Base-by-base conservation (phyloP, 1,284 basidiomycete genomes). In the Cryptococcus jaspeensis region DNA sequence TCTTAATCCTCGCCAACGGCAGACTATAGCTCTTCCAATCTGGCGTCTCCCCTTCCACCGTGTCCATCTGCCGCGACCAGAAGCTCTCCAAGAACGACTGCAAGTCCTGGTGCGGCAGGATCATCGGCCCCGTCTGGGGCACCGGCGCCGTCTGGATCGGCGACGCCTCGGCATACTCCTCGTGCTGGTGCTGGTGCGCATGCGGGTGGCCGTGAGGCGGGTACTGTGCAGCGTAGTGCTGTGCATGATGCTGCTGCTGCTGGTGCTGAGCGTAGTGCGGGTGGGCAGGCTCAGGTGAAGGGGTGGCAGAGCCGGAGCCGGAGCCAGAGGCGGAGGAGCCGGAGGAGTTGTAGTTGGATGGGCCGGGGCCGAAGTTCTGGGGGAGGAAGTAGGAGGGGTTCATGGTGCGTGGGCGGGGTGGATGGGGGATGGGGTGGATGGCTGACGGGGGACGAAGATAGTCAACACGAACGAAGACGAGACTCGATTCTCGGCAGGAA, bases 1-100 rank as follows among this genome's bases (percentile, higher is more conserved):
- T 95, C 81, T 96, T 96, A 68, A 96, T 95, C 71, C 92, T 82
- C 15, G 92, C 92, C 36, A 96, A 55, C 9, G 77, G 77, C 20
- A 75, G 56, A 52, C 64, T 68, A 62, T 72, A 74, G 25, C 64
- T 71, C 65, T 73, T 74, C 47, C 73, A 75, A 58, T 73, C 72
- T 18, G 68, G 71, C 44, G 63, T 71, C 52, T 72, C 73, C 51
- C 65, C 60, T 60, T 78, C 76, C 15, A 75, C 74, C 25, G 56
- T 61, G 47, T 74, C 72, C 73, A 77, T 77, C 66, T 77, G 75
- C 47, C 72, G 62, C 16, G 69, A 73, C 77, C 77, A 78, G 53
- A 78, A 78, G 16, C 53, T 65, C 59, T 73, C 74, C 32, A 78
- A 54, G 49, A 78, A 74, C 16, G 65, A 63, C 56, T 77, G 67